These are phyloP conservation scores for Phialemoniopsis sp. DNA, from an alignment of 2,329 filamentous ascomycete species.

Conservation along the genomic window DNA sequence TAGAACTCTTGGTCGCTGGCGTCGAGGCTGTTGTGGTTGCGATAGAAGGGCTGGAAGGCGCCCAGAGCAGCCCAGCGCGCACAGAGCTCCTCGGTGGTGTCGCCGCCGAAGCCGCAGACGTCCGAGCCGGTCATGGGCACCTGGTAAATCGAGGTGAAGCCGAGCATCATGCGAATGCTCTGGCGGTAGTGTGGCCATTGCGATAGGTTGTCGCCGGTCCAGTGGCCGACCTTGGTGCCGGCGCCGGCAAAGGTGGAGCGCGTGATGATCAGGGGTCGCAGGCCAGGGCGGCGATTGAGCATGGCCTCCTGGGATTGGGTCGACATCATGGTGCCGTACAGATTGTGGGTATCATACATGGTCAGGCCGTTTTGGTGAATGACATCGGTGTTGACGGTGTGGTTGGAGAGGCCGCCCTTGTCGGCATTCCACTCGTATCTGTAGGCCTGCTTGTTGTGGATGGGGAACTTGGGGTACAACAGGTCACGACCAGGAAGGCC, in stretches of 20 bases:
- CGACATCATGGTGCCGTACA: constrained; percentile 77
- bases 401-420: constrained; percentile 44
- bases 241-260: constrained; percentile 73
- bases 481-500: constrained; percentile 62
- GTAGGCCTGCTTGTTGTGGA: constrained; percentile 56
- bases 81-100: constrained; percentile 66
- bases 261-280: constrained; percentile 69
- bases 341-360: constrained; percentile 74
- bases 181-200: constrained; percentile 54
- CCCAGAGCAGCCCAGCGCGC: constrained; percentile 72
- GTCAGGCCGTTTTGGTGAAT: constrained; percentile 62
- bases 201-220: constrained; percentile 55
- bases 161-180: constrained; percentile 54
- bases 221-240: constrained; percentile 59
- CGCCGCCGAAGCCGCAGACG: constrained; percentile 70
- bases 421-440: constrained; percentile 32
- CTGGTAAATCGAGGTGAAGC: constrained; percentile 62
- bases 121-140: constrained; percentile 68
- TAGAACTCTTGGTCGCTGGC: constrained; percentile 67
- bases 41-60: constrained; percentile 72
- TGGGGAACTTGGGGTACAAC: constrained; percentile 60
- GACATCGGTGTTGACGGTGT: constrained; percentile 63
- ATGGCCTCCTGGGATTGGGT: constrained; percentile 61
- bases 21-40: constrained; percentile 60
- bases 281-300: constrained; percentile 56